Conservation (phyloP, 2,329 filamentous ascomycete species). For the Colletotrichum melonis region DNA sequence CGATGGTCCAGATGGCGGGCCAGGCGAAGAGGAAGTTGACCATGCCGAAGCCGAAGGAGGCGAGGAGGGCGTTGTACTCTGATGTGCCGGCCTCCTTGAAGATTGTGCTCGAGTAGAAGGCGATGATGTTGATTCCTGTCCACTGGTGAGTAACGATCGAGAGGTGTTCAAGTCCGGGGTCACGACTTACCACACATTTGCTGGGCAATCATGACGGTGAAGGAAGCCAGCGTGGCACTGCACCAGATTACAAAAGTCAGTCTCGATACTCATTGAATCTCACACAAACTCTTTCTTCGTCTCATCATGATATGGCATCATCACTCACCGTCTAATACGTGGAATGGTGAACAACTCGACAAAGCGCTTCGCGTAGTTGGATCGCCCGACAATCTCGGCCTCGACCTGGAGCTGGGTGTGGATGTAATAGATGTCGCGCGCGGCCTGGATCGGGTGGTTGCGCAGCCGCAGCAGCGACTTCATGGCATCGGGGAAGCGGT, state of each 20-base stretch:
- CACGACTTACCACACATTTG: constrained; percentile 65
- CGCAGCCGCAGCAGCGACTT: constrained; percentile 66
- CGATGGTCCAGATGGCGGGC: constrained; percentile 74
- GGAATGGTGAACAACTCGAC: constrained; percentile 68
- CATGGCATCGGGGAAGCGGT: constrained; percentile 64
- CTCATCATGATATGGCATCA: too few species aligned
- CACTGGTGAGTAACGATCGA: background rate
- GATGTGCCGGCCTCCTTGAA: constrained; percentile 54
- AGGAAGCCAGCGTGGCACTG: constrained; percentile 72
- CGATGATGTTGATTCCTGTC: constrained; percentile 56
- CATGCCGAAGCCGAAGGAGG: constrained; percentile 68
- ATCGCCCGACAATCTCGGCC: constrained; percentile 40
- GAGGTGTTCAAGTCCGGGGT: too few species aligned
- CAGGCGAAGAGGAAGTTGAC: constrained; percentile 71
- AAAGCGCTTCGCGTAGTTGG: constrained; percentile 60
- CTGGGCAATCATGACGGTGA: constrained; percentile 75
- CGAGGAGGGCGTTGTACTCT: constrained; percentile 53
- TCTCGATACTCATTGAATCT: too few species aligned
- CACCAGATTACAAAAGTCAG: too few species aligned
- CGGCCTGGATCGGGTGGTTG: constrained; percentile 69
- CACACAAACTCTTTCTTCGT: too few species aligned
- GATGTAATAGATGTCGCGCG: constrained; percentile 72
- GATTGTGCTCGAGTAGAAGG: constrained; percentile 60
- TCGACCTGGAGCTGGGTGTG: constrained; percentile 51
- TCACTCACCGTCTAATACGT: constrained; percentile 54